A percentile compares a stretch with the other conserved stretches of the same genome.
Evolutionary conservation across 371 early-diverging fungal genomes (phyloP).

Genomic region (Capillidium heterosporum): DNA sequence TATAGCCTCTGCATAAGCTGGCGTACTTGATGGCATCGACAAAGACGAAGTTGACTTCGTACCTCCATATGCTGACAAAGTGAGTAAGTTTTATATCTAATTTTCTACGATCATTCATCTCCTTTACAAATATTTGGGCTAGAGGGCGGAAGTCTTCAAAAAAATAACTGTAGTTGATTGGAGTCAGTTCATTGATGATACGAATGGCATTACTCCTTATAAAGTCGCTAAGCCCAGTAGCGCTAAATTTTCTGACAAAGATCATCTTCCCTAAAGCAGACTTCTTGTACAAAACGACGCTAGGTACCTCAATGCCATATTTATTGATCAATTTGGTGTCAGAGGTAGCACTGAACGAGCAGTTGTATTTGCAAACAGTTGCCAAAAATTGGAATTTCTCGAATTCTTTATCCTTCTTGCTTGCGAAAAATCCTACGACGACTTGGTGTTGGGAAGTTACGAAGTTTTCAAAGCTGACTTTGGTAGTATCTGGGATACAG

Average conservation of each 20-base stretch:
- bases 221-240: conserved; percentile 34
- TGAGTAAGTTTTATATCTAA: conserved; percentile 28
- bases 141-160: conserved; percentile 68
- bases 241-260: conserved; percentile 27
- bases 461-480: too few relatives aligned
- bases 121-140: conserved; percentile 65
- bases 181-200: conserved; percentile 73
- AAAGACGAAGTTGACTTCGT: conserved; percentile 71
- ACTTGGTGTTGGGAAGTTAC: too few relatives aligned
- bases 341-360: conserved; percentile 48
- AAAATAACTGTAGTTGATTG: conserved; percentile 66
- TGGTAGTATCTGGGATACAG: too few relatives aligned
- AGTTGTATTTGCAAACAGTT: too few relatives aligned
- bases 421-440: too few relatives aligned
- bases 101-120: conserved; percentile 30
- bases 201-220: conserved; percentile 61
- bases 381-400: too few relatives aligned
- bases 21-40: conserved; percentile 73
- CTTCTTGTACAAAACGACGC: conserved; percentile 66
- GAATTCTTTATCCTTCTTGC: too few relatives aligned
- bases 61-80: conserved; percentile 67
- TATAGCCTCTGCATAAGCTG: conserved; percentile 61
- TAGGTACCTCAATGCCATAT: conserved; percentile 28
- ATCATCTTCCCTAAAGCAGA: conserved; percentile 71
- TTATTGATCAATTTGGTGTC: conserved; percentile 22